Evolutionary conservation across 371 early-diverging fungal genomes (phyloP).

Genomic region (Apophysomyces elegans): DNA sequence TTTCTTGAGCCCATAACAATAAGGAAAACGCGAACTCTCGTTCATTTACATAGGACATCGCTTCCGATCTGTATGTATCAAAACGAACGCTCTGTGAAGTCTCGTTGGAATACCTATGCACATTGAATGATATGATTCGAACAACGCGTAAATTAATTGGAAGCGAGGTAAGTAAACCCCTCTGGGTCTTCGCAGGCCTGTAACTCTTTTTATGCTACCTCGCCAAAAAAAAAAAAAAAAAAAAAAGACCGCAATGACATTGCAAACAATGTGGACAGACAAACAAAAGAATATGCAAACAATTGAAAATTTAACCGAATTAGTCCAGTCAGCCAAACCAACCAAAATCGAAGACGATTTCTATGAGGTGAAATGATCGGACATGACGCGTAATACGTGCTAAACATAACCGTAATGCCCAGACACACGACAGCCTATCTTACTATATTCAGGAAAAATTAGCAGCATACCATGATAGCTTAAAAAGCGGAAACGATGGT

Average conservation of each 20-base stretch:
- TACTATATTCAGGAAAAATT: slow-evolving; percentile 36
- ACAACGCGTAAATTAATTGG: slow-evolving; percentile 24
- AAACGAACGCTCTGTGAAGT: slow-evolving; percentile 29
- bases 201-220: too few species aligned
- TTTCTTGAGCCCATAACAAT: not conserved
- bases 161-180: slow-evolving; percentile 21
- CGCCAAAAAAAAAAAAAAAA: not conserved
- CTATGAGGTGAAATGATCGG: not conserved
- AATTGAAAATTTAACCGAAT: slow-evolving; percentile 13
- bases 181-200: too few species aligned
- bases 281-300: slow-evolving; percentile 26
- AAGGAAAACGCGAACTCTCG: not conserved
- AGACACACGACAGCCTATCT: slow-evolving; percentile 25
- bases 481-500: slow-evolving; percentile 22
- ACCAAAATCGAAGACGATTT: slow-evolving; percentile 2
- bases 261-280: slow-evolving; percentile 12
- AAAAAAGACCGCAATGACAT: not conserved
- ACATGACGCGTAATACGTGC: not conserved
- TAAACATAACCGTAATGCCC: not conserved
- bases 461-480: slow-evolving; percentile 26
- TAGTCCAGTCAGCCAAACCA: not conserved
- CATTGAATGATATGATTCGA: slow-evolving; percentile 24
- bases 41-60: slow-evolving; percentile 22
- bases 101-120: slow-evolving; percentile 27
- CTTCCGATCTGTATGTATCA: slow-evolving; percentile 23